These are phyloP conservation scores for Wallacemonas sp. DNA, from an alignment of 208 protist genomes.

Conservation along the genomic window DNA sequence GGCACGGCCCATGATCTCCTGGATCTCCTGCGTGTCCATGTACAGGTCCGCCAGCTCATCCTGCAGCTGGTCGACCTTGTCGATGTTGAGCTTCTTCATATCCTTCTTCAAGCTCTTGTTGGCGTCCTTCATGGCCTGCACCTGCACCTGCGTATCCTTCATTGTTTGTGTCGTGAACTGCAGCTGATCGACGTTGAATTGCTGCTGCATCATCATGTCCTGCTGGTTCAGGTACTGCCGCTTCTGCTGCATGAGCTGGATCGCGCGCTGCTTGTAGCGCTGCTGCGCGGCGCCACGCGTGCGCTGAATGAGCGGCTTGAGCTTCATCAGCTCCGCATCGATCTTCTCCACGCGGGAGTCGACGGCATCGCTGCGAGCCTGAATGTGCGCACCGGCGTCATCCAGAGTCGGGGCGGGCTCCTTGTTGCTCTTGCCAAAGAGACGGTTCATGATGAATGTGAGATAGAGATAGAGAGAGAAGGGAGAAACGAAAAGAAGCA, in stretches of 20 bases:
- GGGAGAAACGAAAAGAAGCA: conserved; percentile 15
- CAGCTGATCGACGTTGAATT: conserved; percentile 93
- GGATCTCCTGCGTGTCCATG: conserved; percentile 91
- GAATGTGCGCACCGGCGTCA: conserved; percentile 76
- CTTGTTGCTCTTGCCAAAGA: conserved; percentile 83
- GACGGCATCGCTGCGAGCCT: conserved; percentile 63
- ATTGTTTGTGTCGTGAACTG: conserved; percentile 89
- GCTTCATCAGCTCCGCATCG: conserved; percentile 84
- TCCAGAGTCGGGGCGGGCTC: conserved; percentile 82
- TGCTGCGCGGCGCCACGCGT: conserved; percentile 69
- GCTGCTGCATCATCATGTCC: conserved; percentile 88
- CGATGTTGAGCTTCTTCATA: conserved; percentile 83
- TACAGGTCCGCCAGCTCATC: conserved; percentile 91
- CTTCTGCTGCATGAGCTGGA: conserved; percentile 92
- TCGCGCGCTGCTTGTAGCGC: conserved; percentile 88
- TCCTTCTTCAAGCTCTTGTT: conserved; percentile 85
- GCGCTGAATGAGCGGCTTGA: conserved; percentile 71
- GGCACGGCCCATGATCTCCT: conserved; percentile 90
- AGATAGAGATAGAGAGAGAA: neutral
- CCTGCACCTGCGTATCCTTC: conserved; percentile 90
- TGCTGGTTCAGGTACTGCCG: conserved; percentile 92
- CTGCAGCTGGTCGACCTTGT: conserved; percentile 84
- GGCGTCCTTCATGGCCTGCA: conserved; percentile 88
- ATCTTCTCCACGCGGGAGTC: conserved; percentile 84
- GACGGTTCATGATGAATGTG: conserved; percentile 67